These are phyloP conservation scores for Eleusine coracana DNA, from an alignment of 176 grass and related monocot species.

Conservation along the genomic window DNA sequence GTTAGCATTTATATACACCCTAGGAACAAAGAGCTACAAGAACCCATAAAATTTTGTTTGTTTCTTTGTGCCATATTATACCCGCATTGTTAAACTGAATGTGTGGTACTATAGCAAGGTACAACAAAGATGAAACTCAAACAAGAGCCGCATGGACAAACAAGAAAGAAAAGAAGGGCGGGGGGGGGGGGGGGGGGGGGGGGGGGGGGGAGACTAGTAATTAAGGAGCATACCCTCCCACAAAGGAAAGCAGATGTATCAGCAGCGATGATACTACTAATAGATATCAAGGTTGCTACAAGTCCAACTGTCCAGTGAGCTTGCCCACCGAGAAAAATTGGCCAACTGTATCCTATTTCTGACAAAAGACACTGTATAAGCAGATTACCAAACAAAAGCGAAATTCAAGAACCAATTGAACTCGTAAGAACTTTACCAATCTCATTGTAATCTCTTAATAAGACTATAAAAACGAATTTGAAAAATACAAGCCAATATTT, in stretches of 20 bases:
- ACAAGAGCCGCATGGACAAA: not conserved
- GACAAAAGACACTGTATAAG: constrained; percentile 43
- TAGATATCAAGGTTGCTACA: constrained; percentile 91
- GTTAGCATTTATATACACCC: constrained; percentile 1
- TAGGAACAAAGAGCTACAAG: constrained; percentile 7
- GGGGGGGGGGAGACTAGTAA: not conserved
- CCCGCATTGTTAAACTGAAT: constrained; percentile 3
- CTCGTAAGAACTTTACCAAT: constrained; percentile 2
- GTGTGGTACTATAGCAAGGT: not conserved
- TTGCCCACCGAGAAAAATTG: constrained; percentile 87
- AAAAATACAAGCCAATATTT: constrained; percentile 5
- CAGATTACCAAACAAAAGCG: not conserved
- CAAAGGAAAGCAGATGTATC: constrained; percentile 95
- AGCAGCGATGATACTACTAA: constrained; percentile 95
- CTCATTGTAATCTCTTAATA: constrained; percentile 19
- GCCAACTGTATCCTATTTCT: constrained; percentile 76
- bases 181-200: no score
- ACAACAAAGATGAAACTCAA: constrained; percentile 13
- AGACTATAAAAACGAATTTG: constrained; percentile 16
- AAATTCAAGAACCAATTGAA: constrained; percentile 1
- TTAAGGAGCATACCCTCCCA: constrained; percentile 72
- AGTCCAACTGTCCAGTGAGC: constrained; percentile 95
- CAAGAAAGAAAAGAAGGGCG: constrained; percentile 18
- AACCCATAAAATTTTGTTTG: not conserved
- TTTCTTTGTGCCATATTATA: constrained; percentile 19